Evolutionary conservation across 1,139 yeast genomes (phyloP).

Genomic region (Protomyces arabidopsidicola): DNA sequence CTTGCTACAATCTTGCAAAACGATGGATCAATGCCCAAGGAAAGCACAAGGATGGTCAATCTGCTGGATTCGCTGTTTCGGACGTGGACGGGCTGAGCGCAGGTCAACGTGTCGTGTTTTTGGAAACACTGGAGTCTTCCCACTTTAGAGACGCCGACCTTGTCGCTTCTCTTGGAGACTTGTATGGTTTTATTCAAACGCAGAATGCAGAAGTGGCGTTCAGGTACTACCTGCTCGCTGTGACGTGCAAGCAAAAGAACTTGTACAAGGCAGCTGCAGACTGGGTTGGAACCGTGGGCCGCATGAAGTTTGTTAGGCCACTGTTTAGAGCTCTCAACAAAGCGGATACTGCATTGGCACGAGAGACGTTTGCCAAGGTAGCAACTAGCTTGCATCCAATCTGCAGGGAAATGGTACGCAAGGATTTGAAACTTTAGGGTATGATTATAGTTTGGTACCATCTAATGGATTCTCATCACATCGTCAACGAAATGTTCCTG

Average conservation of each 20-base stretch:
- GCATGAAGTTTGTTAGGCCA: constrained; percentile 93
- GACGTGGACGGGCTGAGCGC: constrained; percentile 61
- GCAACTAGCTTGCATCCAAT: constrained; percentile 74
- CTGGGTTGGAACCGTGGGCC: constrained; percentile 87
- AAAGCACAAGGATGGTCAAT: constrained; percentile 33
- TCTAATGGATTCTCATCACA: too few species aligned
- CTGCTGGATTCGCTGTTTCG: constrained; percentile 38
- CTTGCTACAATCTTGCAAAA: constrained; percentile 61
- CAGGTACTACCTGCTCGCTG: constrained; percentile 62
- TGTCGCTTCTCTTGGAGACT: constrained; percentile 44
- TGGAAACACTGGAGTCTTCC: constrained; percentile 55
- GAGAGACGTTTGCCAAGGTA: constrained; percentile 56
- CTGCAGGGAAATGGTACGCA: constrained; percentile 70
- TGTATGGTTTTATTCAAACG: constrained; percentile 51
- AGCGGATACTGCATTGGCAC: constrained; percentile 64
- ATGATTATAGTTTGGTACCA: not conserved
- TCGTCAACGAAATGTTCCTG: too few species aligned
- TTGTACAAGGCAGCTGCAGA: constrained; percentile 55
- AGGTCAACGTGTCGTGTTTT: constrained; percentile 71
- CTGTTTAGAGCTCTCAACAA: constrained; percentile 62
- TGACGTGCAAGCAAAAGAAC: constrained; percentile 10
- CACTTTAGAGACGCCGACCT: constrained; percentile 43
- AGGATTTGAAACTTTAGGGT: constrained; percentile 50
- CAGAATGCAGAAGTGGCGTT: constrained; percentile 76
- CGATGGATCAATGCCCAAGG: constrained; percentile 52